These are phyloP conservation scores for Phlegmacium glaucopus DNA, from an alignment of 768 basidiomycete species.

Conservation along the genomic window DNA sequence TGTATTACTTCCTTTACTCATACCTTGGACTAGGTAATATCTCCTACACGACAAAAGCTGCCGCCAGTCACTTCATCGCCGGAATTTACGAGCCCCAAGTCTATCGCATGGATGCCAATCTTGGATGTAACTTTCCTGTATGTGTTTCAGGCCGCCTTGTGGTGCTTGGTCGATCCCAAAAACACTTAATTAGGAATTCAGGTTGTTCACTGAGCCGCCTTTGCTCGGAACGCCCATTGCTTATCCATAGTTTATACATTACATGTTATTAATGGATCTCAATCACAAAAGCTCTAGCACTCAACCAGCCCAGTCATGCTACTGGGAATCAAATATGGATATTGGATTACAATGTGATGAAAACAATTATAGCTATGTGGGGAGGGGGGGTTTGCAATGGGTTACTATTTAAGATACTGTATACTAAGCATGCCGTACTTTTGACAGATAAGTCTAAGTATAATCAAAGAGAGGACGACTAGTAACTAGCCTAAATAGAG, in stretches of 20 bases:
- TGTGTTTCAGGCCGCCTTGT: too few species aligned
- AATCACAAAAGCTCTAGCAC: neutral
- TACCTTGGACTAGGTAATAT: too few species aligned
- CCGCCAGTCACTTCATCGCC: neutral
- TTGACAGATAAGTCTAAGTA: slow-evolving; percentile 26
- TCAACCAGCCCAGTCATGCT: neutral
- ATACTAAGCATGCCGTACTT: slow-evolving; percentile 24
- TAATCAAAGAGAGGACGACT: slow-evolving; percentile 20
- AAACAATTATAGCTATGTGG: slow-evolving; percentile 4
- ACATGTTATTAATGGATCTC: too few species aligned
- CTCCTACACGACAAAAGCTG: neutral
- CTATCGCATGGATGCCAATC: too few species aligned
- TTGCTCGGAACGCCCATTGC: too few species aligned
- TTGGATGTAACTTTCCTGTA: too few species aligned
- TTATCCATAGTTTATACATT: neutral
- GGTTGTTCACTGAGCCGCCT: too few species aligned
- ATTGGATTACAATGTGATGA: slow-evolving; percentile 8
- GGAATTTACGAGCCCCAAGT: too few species aligned
- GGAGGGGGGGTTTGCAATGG: slow-evolving; percentile 5
- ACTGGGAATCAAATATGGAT: slow-evolving; percentile 3
- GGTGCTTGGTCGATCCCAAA: too few species aligned
- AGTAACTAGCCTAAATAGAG: slow-evolving; percentile 3
- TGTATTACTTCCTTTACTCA: too few species aligned
- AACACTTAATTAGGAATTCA: too few species aligned
- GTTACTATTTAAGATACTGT: slow-evolving; percentile 15